Base-by-base conservation (phyloP, 495 filamentous ascomycete genomes). In the Penicillium atrosanguineum region DNA sequence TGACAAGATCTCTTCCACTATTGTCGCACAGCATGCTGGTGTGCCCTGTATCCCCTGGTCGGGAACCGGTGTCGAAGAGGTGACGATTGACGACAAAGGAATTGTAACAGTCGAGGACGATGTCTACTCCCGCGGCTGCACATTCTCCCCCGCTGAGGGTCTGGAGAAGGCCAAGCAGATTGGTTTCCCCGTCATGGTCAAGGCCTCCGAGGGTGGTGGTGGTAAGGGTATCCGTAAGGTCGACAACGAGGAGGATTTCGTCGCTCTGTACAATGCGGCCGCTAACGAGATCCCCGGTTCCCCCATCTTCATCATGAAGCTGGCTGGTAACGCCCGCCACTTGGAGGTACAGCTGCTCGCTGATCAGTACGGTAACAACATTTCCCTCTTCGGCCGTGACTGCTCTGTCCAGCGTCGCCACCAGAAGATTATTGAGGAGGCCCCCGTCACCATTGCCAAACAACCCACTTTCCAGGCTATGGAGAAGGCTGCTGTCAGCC, bases 401-500 rank as follows among this genome's bases (percentile, higher is more conserved):
- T 99, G 94, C 72, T 99, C 94, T 56, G 94, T 99, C 2, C 94
- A 99, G 75, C 87, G 94, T 72, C 83, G 94, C 75, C 94, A 99
- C 76, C 94, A 99, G 74, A 99, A 99, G 79, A 99, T 99, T 71
- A 99, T 99, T 59, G 94, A 99, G 73, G 94, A 99, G 73, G 94
- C 94, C 6, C 94, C 94, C 12, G 94, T 97, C 29, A 99, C 94
- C 9, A 93, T 99, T 48, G 94, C 94, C 21, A 94, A 89, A 64
- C 81, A 83, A 21, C 70, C 75, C 38, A 97, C 94, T 46, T 99
- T 99, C 83, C 84, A 86, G 64, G 85, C 85, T 20, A 99, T 99
- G 94, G 94, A 97, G 76, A 87, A 91, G 59, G 94, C 94, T 39
- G 94, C 94, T 20, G 95, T 99, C 26, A 89, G 93, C 53, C 81